Evolutionary conservation across 2,329 filamentous ascomycete genomes (phyloP).

Genomic region (Calonectria hawksworthii): DNA sequence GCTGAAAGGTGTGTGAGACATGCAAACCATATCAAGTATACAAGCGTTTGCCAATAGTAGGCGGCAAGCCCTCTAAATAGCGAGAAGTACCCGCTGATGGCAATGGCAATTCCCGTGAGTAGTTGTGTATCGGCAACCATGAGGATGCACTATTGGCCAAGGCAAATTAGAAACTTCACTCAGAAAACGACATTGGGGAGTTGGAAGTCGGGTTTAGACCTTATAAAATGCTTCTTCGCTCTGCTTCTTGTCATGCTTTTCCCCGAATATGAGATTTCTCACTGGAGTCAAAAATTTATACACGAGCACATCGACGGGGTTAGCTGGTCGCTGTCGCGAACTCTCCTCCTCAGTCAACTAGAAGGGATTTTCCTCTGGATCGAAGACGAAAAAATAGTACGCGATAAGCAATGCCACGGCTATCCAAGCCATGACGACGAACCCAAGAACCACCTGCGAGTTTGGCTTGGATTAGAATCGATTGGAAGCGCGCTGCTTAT

Average conservation of each 20-base stretch:
- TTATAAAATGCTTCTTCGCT: conserved; percentile 3
- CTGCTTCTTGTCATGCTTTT: neutral
- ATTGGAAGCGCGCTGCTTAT: neutral
- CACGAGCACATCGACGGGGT: neutral
- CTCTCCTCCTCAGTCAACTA: neutral
- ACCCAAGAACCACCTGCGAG: conserved; percentile 7
- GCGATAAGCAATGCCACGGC: neutral
- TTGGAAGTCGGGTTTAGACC: neutral
- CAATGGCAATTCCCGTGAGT: conserved; percentile 8
- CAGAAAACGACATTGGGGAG: no score
- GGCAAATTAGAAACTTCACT: neutral
- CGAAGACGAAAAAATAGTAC: conserved; percentile 5
- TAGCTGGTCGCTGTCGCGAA: neutral
- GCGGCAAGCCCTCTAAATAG: neutral
- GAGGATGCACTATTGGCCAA: conserved; percentile 1
- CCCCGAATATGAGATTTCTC: neutral
- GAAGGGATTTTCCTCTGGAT: neutral
- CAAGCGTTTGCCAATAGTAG: conserved; percentile 9
- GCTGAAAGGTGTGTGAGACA: conserved; percentile 9
- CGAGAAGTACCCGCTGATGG: conserved; percentile 1
- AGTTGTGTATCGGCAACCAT: conserved; percentile 11
- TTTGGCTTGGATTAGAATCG: neutral
- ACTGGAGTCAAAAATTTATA: neutral
- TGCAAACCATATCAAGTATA: conserved; percentile 7
- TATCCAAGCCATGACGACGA: neutral